Conservation (phyloP, 768 basidiomycete species). For the Mycena indigotica region DNA sequence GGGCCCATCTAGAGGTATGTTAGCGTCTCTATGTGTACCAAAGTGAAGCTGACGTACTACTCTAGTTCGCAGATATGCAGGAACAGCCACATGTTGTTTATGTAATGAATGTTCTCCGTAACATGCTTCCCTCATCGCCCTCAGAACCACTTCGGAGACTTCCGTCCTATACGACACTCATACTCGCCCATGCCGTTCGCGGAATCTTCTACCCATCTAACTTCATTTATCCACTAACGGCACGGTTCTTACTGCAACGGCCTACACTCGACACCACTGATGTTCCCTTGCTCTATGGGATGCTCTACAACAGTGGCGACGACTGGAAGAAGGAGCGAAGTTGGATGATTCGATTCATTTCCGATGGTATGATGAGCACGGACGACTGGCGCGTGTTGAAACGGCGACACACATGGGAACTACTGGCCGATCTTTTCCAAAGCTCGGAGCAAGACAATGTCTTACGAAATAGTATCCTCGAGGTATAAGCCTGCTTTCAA, state of each 20-base stretch:
- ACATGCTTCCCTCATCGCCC: slow-evolving; percentile 50
- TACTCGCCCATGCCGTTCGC: slow-evolving; percentile 80
- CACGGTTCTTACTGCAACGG: slow-evolving; percentile 88
- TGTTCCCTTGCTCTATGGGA: slow-evolving; percentile 87
- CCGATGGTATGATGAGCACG: slow-evolving; percentile 74
- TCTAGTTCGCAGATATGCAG: slow-evolving; percentile 67
- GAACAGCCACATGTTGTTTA: slow-evolving; percentile 76
- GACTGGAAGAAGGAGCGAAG: slow-evolving; percentile 86
- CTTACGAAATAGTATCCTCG: slow-evolving; percentile 63
- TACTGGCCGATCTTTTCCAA: slow-evolving; percentile 81
- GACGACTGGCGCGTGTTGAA: slow-evolving; percentile 83
- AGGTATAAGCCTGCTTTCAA: slow-evolving; percentile 46
- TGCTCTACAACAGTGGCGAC: slow-evolving; percentile 80
- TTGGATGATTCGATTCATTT: slow-evolving; percentile 85
- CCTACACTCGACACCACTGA: slow-evolving; percentile 78
- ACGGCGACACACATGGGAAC: slow-evolving; percentile 85
- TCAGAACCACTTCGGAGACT: slow-evolving; percentile 53
- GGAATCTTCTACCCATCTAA: slow-evolving; percentile 86
- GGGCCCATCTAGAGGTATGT: slow-evolving; percentile 64
- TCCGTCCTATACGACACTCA: slow-evolving; percentile 77
- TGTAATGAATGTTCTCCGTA: slow-evolving; percentile 66
- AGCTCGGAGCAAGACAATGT: slow-evolving; percentile 55
- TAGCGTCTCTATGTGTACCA: slow-evolving; percentile 4
- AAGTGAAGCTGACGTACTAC: not conserved
- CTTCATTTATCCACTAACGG: slow-evolving; percentile 84